These are phyloP conservation scores for Akebia trifoliata DNA, from an alignment of 164 flowering plant genomes.

Conservation along the genomic window DNA sequence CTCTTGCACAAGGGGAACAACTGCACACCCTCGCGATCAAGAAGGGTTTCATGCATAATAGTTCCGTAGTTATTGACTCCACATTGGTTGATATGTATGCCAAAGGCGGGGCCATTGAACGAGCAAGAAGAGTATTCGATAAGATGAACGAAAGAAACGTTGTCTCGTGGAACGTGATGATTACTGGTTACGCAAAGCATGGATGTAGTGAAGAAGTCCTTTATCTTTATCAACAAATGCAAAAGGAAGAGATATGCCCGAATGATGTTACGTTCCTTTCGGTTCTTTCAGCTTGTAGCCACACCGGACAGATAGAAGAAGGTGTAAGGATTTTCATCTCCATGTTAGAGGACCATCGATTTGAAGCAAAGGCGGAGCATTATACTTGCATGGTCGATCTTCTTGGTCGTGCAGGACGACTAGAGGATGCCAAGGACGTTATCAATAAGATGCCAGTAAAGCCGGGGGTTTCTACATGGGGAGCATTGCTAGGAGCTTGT, in stretches of 20 bases:
- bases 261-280: slow-evolving; percentile 19
- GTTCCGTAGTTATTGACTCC: slow-evolving; percentile 19
- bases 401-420: slow-evolving; percentile 19
- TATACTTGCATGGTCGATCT: slow-evolving; percentile 21
- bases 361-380: slow-evolving; percentile 20
- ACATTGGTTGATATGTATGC: slow-evolving; percentile 26
- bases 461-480: slow-evolving; percentile 24
- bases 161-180: slow-evolving; percentile 25
- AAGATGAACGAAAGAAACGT: slow-evolving; percentile 15
- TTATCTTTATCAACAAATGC: slow-evolving; percentile 16
- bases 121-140: slow-evolving; percentile 18
- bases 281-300: slow-evolving; percentile 21
- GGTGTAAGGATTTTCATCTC: slow-evolving; percentile 18
- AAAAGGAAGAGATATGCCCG: slow-evolving; percentile 13
- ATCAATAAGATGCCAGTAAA: slow-evolving; percentile 21
- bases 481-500: slow-evolving; percentile 25
- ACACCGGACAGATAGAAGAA: slow-evolving; percentile 20
- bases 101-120: slow-evolving; percentile 21
- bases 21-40: slow-evolving; percentile 19
- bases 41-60: slow-evolving; percentile 9
- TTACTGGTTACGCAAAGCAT: slow-evolving; percentile 22
- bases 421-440: slow-evolving; percentile 23
- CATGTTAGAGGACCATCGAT: slow-evolving; percentile 15
- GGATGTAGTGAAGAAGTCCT: slow-evolving; percentile 18
- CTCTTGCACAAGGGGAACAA: slow-evolving; percentile 20